These are phyloP conservation scores for Trichothecium roseum DNA, from an alignment of 2,329 filamentous ascomycete genomes.

Conservation along the genomic window DNA sequence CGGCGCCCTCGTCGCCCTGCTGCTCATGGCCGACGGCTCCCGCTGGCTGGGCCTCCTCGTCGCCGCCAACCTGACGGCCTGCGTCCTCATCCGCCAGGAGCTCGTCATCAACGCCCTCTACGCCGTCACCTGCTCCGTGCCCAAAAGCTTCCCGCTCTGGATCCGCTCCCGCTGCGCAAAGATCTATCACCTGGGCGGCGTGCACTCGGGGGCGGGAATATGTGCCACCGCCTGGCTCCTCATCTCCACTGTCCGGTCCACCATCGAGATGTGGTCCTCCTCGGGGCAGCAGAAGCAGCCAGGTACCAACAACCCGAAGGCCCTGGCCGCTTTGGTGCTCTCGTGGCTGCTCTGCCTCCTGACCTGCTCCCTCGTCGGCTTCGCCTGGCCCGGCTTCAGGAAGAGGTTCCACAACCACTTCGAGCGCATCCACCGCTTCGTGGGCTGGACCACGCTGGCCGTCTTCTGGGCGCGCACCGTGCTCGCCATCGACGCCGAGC, in stretches of 20 bases:
- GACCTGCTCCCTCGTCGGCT: slow-evolving; percentile 47
- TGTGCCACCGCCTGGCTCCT: slow-evolving; percentile 39
- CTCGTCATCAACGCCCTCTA: slow-evolving; percentile 41
- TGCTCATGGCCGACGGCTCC: slow-evolving; percentile 20
- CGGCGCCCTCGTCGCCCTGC: slow-evolving; percentile 32
- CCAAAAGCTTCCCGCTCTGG: slow-evolving; percentile 33
- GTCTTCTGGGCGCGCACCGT: slow-evolving; percentile 57
- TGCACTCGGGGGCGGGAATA: slow-evolving; percentile 39
- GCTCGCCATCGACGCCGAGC: slow-evolving; percentile 36
- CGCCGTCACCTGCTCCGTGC: slow-evolving; percentile 31
- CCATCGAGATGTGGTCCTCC: slow-evolving; percentile 23
- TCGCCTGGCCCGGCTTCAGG: slow-evolving; percentile 55
- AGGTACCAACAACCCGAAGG: slow-evolving; percentile 26
- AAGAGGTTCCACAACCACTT: slow-evolving; percentile 56
- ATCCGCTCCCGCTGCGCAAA: slow-evolving; percentile 37
- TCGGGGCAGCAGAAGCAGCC: slow-evolving; percentile 21
- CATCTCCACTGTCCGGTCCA: slow-evolving; percentile 27
- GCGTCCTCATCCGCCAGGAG: slow-evolving; percentile 44
- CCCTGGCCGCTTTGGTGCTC: slow-evolving; percentile 31
- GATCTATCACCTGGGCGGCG: slow-evolving; percentile 40
- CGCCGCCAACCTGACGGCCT: slow-evolving; percentile 36
- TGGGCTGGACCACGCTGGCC: slow-evolving; percentile 56
- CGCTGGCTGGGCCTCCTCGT: slow-evolving; percentile 30
- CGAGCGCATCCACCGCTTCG: slow-evolving; percentile 61
- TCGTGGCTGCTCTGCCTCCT: slow-evolving; percentile 48